Base-by-base conservation (phyloP, 768 basidiomycete genomes). In the Suillus plorans region DNA sequence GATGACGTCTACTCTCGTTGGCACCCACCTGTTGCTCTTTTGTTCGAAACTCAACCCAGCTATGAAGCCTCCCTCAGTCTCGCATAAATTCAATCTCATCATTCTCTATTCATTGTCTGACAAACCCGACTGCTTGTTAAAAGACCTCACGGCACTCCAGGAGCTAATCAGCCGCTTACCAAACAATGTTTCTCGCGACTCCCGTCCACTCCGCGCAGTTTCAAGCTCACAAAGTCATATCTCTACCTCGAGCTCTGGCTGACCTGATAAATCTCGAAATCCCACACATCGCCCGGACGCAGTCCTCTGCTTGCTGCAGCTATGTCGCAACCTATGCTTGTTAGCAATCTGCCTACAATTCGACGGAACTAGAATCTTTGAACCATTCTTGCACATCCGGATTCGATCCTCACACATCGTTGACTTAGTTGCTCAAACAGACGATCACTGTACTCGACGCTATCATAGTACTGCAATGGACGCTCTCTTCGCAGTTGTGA, bases 1-100 rank as follows among this genome's bases (percentile, higher is more conserved):
- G 20, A 28, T 20, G 45, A 45, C 4, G 20, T n/a, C n/a, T 4
- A 1, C 10, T n/a, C 4, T 45, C 45, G 2, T n/a, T 45, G 7
- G 10, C 20, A 49, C 5, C 22, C 2, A 5, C 31, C 44, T 20
- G 44, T 4, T 20, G 0, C 20, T 20, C 4, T 44, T 31, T 31
- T 31, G 31, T 31, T 31, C 31, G 31, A 31, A 2, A 0, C 2
- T 16, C 14, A 1, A 4, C 5, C 13, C 3, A 28, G 1, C 28
- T 39, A 39, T 22, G 3, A 39, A 58, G 4, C 16, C 64, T 72
- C 12, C 39, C 72, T 9, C 70, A 68, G 25, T 66, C 70, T 2
- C 72, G 70, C 37, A 60, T 45, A 4, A 34, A 61, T 45, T 70
- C 57, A 18, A 47, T 58, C 37, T 25, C 39, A 10, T 39, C 22